phyloP scores from a whole-genome alignment of 2,329 filamentous ascomycete species.

The Samsoniella hepiali region DNA sequence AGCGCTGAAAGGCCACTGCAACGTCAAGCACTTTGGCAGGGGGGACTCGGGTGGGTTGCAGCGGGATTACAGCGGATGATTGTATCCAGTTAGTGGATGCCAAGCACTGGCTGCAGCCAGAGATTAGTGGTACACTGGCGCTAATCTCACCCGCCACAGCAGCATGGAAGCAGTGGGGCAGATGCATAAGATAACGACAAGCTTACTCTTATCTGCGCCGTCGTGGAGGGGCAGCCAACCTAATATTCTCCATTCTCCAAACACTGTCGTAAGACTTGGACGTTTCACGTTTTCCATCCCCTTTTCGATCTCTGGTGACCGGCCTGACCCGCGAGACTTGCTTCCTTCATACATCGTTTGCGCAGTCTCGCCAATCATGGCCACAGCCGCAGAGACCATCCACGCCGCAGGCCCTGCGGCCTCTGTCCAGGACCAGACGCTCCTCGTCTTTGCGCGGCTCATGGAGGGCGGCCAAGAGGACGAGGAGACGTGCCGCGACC shows the following conservation, averaged over 20 bases:
- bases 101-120: background rate
- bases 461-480: constrained; percentile 90
- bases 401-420: constrained; percentile 31
- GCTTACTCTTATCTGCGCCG: constrained; percentile 15
- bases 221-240: constrained; percentile 8
- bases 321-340: background rate
- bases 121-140: background rate
- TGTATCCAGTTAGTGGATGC: background rate
- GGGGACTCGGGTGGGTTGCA: background rate
- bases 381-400: constrained; percentile 32
- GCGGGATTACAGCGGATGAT: background rate
- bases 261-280: background rate
- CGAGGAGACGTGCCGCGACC: constrained; percentile 60
- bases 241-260: constrained; percentile 13
- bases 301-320: background rate
- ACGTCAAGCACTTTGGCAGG: background rate
- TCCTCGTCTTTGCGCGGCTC: constrained; percentile 78
- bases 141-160: background rate
- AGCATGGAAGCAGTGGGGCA: constrained; percentile 9
- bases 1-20: background rate
- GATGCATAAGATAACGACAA: constrained; percentile 14
- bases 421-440: constrained; percentile 60
- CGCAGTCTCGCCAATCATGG: constrained; percentile 29
- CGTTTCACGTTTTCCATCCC: background rate
- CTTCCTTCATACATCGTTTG: background rate